Base-by-base conservation (phyloP, 768 basidiomycete species). In the Kockovaella imperatae region DNA sequence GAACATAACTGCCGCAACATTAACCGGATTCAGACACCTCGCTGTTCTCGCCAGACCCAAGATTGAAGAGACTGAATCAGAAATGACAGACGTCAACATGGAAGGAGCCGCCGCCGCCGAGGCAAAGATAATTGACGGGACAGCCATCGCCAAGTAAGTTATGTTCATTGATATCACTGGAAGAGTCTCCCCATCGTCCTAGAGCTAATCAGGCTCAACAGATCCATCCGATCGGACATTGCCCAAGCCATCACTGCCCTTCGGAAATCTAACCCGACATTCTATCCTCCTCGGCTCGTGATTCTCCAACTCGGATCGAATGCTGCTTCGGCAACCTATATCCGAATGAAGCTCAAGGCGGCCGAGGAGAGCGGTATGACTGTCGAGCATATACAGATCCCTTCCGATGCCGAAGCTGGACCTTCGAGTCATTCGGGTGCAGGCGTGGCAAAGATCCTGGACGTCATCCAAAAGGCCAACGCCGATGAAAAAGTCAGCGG, bases 291-390 rank as follows among this genome's bases (percentile, higher is more conserved):
- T 21, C 81, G 83, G 69, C 79, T 99, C 15, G 86, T 81, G 58
- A 88, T 99, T 72, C 79, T 99, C 36, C 95, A 97, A 73, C 89
- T 88, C 42, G 95, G 95, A 45, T 80, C 83, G 25, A 84, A 87
- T 50, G 82, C 88, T 18, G 93, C 96, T 70, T 97, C 91, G 4
- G 75, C 77, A 17, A 83, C 83, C 34, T 99, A 99, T 73, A 83
- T 99, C 57, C 87, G 88, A 64, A 97, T 97, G 93, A 99, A 99
- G 74, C 77, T 80, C 35, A 96, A 91, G 72, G 95, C 95, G 10
- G 86, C 90, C 10, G 81, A 88, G 60, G 88, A 97, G 74, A 83
- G 86, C 56, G 91, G 95, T 50, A 86, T 97, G 74, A 79, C 77
- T 50, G 84, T 86, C 71, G 80, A 82, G 45, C 88, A 96, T 68